A percentile compares a stretch with the other conserved stretches of the same genome.
These are phyloP conservation scores for Dovyalis caffra DNA, from an alignment of 345 rosid species.

Conservation along the genomic window DNA sequence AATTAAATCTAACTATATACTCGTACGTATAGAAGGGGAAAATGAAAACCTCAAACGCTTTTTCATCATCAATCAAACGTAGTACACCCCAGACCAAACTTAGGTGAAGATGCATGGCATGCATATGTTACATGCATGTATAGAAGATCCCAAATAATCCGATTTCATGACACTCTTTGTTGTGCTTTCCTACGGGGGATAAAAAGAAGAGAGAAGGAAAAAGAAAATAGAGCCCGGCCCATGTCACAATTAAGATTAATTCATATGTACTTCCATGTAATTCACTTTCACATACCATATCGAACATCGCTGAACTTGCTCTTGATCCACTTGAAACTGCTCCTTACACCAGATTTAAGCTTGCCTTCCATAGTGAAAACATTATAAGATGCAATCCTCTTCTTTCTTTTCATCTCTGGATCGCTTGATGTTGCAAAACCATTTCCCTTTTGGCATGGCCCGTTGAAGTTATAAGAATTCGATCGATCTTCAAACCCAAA, in stretches of 20 bases:
- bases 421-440: slow-evolving; percentile 51
- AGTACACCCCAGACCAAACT: background rate
- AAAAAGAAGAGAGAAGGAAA: background rate
- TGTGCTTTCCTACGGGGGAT: background rate
- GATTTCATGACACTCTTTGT: background rate
- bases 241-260: background rate
- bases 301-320: slow-evolving; percentile 56
- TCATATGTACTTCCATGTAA: background rate
- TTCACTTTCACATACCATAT: slow-evolving; percentile 31
- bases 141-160: background rate
- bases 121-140: background rate
- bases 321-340: slow-evolving; percentile 96
- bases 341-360: slow-evolving; percentile 67
- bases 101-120: slow-evolving; percentile 11
- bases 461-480: slow-evolving; percentile 73
- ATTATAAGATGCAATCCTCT: slow-evolving; percentile 81
- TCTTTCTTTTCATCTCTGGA: slow-evolving; percentile 86
- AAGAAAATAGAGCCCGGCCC: background rate
- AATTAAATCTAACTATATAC: background rate
- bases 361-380: slow-evolving; percentile 65
- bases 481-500: slow-evolving; percentile 18
- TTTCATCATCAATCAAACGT: background rate
- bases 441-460: slow-evolving; percentile 46
- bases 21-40: background rate
- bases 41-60: background rate